phyloP scores from a whole-genome alignment of 2,329 filamentous ascomycete species.

The Emergomyces pasteurianus region DNA sequence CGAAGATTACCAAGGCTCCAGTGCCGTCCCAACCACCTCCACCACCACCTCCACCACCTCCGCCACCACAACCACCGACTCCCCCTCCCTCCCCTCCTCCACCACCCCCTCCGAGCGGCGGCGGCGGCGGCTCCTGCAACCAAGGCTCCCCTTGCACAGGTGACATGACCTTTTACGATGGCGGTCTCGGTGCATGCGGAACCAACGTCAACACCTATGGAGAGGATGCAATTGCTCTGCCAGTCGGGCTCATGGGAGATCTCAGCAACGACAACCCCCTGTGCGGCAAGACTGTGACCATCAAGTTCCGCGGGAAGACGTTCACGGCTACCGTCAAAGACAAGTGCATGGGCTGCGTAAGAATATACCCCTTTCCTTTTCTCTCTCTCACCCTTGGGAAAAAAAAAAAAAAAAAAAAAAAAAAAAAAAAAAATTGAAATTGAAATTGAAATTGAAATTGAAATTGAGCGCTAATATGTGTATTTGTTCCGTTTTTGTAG shows the following conservation, averaged over 20 bases:
- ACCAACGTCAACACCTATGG: slow-evolving; percentile 43
- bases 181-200: slow-evolving; percentile 60
- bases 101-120: slow-evolving; percentile 2
- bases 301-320: slow-evolving; percentile 48
- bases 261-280: slow-evolving; percentile 55
- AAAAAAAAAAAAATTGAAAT: slow-evolving; percentile 39
- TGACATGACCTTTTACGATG: slow-evolving; percentile 62
- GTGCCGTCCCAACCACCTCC: slow-evolving; percentile 3
- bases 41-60: slow-evolving; percentile 2
- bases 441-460: slow-evolving; percentile 26
- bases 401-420: too few species aligned
- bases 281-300: slow-evolving; percentile 57
- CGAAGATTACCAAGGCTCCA: slow-evolving; percentile 5
- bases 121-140: slow-evolving; percentile 17
- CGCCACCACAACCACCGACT: not conserved
- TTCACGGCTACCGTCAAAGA: slow-evolving; percentile 52
- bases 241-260: slow-evolving; percentile 50
- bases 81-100: slow-evolving; percentile 5
- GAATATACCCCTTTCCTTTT: slow-evolving; percentile 46
- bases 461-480: not conserved
- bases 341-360: slow-evolving; percentile 60
- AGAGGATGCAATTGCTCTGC: slow-evolving; percentile 58
- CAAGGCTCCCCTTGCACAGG: slow-evolving; percentile 34
- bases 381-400: slow-evolving; percentile 15
- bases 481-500: slow-evolving; percentile 13